phyloP scores from a whole-genome alignment of 2,329 filamentous ascomycete species.

The Talaromyces sp. region DNA sequence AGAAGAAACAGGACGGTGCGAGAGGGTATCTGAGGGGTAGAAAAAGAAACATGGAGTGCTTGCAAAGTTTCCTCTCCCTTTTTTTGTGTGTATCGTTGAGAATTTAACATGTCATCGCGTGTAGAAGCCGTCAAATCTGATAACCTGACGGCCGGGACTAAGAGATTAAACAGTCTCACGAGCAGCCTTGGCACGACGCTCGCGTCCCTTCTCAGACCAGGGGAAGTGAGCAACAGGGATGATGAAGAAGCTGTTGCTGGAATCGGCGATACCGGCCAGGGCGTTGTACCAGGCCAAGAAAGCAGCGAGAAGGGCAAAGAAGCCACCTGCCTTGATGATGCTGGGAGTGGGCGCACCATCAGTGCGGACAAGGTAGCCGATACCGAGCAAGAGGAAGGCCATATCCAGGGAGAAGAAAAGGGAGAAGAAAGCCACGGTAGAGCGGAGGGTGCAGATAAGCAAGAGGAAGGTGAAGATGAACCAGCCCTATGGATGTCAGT shows the following conservation, averaged over 20 bases:
- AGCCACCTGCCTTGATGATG: slow-evolving; percentile 68
- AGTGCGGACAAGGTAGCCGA: slow-evolving; percentile 58
- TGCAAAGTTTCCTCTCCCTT: not conserved
- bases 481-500: slow-evolving; percentile 56
- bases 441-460: slow-evolving; percentile 70
- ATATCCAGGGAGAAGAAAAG: slow-evolving; percentile 76
- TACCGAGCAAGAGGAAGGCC: slow-evolving; percentile 69
- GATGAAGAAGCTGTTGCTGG: slow-evolving; percentile 76
- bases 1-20: not conserved
- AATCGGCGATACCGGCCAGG: slow-evolving; percentile 74
- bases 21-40: not conserved
- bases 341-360: slow-evolving; percentile 40
- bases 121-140: no score
- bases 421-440: slow-evolving; percentile 72
- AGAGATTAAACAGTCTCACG: slow-evolving; percentile 37
- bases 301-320: slow-evolving; percentile 75
- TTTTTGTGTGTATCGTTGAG: not conserved
- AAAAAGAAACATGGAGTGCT: not conserved
- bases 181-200: slow-evolving; percentile 55
- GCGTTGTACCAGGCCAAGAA: slow-evolving; percentile 88
- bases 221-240: slow-evolving; percentile 92
- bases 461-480: slow-evolving; percentile 80
- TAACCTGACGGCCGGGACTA: not conserved
- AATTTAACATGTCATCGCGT: not conserved
- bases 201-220: slow-evolving; percentile 64